Conservation (phyloP, 2,329 filamentous ascomycete genomes). For the Teratosphaeria gauchensis region DNA sequence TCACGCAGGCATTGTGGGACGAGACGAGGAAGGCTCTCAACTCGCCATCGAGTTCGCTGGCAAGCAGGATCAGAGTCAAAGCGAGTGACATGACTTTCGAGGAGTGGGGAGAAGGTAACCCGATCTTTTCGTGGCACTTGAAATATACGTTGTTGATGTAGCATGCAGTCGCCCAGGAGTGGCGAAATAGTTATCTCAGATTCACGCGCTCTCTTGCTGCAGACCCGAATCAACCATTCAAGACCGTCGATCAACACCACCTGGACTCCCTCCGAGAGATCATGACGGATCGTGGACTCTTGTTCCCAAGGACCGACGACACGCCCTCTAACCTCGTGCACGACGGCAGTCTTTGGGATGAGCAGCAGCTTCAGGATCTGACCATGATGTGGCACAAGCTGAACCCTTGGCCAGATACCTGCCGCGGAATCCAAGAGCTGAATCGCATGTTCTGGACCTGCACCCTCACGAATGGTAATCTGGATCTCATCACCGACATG, state of each 20-base stretch:
- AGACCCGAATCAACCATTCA: constrained; percentile 40
- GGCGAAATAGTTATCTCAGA: constrained; percentile 46
- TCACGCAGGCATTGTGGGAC: constrained; percentile 49
- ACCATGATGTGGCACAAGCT: constrained; percentile 64
- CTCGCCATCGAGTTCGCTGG: constrained; percentile 35
- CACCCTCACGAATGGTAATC: constrained; percentile 68
- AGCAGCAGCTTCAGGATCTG: constrained; percentile 28
- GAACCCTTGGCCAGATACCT: constrained; percentile 57
- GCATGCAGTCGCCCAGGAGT: constrained; percentile 42
- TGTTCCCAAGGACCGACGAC: constrained; percentile 5
- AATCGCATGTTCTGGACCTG: constrained; percentile 50
- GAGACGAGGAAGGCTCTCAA: constrained; percentile 41
- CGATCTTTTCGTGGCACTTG: not conserved
- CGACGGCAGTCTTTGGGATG: constrained; percentile 43
- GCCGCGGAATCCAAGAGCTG: constrained; percentile 42
- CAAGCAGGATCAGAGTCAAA: constrained; percentile 38
- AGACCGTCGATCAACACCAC: constrained; percentile 64
- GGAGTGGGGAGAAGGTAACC: not conserved
- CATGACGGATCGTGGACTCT: constrained; percentile 40
- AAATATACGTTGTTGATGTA: not conserved
- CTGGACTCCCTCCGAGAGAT: constrained; percentile 50
- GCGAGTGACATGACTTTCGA: constrained; percentile 23
- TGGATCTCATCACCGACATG: constrained; percentile 55
- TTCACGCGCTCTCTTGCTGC: constrained; percentile 52
- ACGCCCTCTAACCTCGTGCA: constrained; percentile 7